Base-by-base conservation (phyloP, 1,139 yeast genomes). In the Petasospora rhodanensis region DNA sequence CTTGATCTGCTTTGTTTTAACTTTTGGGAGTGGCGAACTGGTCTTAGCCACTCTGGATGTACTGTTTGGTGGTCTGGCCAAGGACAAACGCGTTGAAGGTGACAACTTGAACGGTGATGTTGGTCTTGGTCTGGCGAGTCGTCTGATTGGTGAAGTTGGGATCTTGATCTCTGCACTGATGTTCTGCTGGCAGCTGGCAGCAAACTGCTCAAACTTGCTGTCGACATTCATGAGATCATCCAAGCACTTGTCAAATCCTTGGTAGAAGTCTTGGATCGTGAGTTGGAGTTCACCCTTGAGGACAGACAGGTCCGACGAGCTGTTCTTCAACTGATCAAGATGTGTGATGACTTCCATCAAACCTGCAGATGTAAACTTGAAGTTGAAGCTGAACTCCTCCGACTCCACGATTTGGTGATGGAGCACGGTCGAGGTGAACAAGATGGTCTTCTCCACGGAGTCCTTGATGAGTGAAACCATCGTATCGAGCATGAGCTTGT, bases 381-480 rank as follows among this genome's bases (percentile, higher is more conserved):
- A 42, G 24, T 47, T 49, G 4, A 36, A 29, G 24, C 31, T 38
- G 24, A 51, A 46, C 5, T 41, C 42, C 16, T 49, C 44, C 24
- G 54, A 50, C 13, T 46, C 43, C 14, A 56, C 31, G 14, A 59
- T 34, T 23, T 58, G 58, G 33, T 69, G 73, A 42, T 65, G 53
- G 19, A 76, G 55, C 7, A 73, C 59, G 0, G 82, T 69, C 0
- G 84, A 69, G 43, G 70, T 68, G 40, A 74, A 66, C 23, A 79
- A 53, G 7, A 79, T 64, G 27, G 78, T 79, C 32, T 63, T 66
- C 32, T 76, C 77, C 6, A 74, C 55, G 0, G 66, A 56, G 17
- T 70, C 73, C 24, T 64, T 65, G 24, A 79, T 51, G 18, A 66
- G 54, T 1, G 58, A 55, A 3, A 76, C 49, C 26, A 63, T 54